Evolutionary conservation across 371 early-diverging fungal species (phyloP).

Genomic region (Mortierella polycephala): DNA sequence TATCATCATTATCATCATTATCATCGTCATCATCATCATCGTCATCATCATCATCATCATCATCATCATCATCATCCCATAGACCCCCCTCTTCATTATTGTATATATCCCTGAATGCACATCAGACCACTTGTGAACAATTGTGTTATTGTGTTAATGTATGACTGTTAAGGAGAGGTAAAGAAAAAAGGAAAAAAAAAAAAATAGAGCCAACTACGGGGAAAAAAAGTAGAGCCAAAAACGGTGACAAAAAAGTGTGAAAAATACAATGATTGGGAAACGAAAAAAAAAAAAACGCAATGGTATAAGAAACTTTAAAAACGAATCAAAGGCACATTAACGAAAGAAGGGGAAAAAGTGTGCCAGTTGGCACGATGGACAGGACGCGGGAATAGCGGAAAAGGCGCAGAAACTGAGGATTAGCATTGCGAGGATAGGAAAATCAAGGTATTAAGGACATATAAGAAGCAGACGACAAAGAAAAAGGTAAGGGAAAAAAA

Average conservation of each 20-base stretch:
- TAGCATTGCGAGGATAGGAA: not conserved
- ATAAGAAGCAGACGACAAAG: not conserved
- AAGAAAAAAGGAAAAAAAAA: not conserved
- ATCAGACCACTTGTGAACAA: not conserved
- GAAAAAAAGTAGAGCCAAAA: not conserved
- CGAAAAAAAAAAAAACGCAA: conserved; percentile 1
- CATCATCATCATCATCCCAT: not conserved
- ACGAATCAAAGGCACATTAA: too few relatives aligned
- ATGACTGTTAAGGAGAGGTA: not conserved
- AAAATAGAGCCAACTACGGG: not conserved
- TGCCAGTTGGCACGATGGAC: too few relatives aligned
- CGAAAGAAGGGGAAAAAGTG: too few relatives aligned
- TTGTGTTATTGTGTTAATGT: not conserved
- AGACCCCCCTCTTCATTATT: not conserved
- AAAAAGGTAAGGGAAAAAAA: not conserved
- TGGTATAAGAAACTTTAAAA: conserved; percentile 6
- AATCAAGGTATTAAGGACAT: too few relatives aligned
- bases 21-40: not conserved
- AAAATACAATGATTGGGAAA: not conserved
- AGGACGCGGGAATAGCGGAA: not conserved
- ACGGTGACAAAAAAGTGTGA: too few relatives aligned
- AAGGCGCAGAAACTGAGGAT: not conserved
- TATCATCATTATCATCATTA: not conserved
- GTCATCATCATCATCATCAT: not conserved
- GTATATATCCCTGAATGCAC: too few relatives aligned